These are phyloP conservation scores for Verticillium nubilum DNA, from an alignment of 2,329 filamentous ascomycete genomes.

Conservation along the genomic window DNA sequence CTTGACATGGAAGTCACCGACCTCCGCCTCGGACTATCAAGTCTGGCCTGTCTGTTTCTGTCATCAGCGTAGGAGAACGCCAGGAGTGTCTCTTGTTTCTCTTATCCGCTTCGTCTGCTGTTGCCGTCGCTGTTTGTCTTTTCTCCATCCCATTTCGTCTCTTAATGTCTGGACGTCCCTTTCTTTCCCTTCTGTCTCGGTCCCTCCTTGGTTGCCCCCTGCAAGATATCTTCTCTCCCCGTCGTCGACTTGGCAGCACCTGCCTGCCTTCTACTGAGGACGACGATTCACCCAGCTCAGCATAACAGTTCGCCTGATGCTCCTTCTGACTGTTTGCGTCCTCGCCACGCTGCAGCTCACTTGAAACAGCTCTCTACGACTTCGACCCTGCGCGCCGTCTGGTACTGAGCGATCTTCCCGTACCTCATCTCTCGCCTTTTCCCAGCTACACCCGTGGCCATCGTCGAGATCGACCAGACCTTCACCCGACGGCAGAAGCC, in stretches of 20 bases:
- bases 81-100: not conserved
- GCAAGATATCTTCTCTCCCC: not conserved
- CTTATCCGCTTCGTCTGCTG: not conserved
- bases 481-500: not conserved
- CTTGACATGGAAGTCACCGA: not conserved
- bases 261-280: not conserved
- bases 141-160: not conserved
- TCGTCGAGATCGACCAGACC: not conserved
- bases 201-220: not conserved
- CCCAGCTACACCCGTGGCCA: not conserved
- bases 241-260: not conserved
- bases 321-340: not conserved
- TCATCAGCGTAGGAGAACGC: not conserved
- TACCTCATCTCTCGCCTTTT: not conserved
- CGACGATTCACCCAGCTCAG: not conserved
- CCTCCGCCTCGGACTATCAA: not conserved
- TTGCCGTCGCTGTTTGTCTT: not conserved
- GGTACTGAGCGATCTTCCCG: not conserved
- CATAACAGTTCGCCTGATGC: not conserved
- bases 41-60: not conserved
- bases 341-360: not conserved
- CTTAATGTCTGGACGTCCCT: not conserved
- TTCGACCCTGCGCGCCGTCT: constrained; percentile 1
- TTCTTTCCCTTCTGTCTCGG: not conserved
- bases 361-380: not conserved